Conservation (phyloP, 495 filamentous ascomycete species). For the Thermochaetoides thermophila region DNA sequence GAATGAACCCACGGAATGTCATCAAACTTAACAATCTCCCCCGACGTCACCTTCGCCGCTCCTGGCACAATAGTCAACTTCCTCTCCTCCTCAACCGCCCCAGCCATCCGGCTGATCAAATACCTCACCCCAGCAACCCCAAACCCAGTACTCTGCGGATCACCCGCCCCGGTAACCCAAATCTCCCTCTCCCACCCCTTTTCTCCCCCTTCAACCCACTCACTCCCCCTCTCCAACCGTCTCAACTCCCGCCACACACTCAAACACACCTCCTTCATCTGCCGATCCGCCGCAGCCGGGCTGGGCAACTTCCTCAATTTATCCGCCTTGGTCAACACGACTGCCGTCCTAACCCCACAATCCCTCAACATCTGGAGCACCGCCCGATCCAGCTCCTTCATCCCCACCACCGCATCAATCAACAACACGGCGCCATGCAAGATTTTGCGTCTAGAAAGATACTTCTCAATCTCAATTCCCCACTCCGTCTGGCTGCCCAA, state of each 20-base stretch:
- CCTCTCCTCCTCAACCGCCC: constrained; percentile 18
- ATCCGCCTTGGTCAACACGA: constrained; percentile 79
- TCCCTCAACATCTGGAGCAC: constrained; percentile 50
- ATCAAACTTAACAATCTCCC: constrained; percentile 19
- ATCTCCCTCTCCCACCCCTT: constrained; percentile 33
- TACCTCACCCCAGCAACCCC: constrained; percentile 23
- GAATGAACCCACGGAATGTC: too few relatives aligned
- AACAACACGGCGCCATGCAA: constrained; percentile 72
- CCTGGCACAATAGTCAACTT: constrained; percentile 1
- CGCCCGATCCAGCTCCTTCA: constrained; percentile 56
- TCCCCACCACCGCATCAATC: constrained; percentile 65
- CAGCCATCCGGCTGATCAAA: constrained; percentile 27
- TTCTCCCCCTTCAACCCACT: constrained; percentile 15
- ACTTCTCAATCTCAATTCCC: constrained; percentile 80
- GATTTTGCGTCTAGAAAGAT: constrained; percentile 55
- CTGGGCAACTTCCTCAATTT: constrained; percentile 15
- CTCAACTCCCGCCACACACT: constrained; percentile 23
- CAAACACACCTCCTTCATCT: constrained; percentile 20
- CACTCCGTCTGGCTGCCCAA: constrained; percentile 58
- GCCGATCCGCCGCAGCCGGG: constrained; percentile 3
- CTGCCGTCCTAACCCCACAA: constrained; percentile 51
- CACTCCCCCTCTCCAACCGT: constrained; percentile 17
- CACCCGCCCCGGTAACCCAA: constrained; percentile 33
- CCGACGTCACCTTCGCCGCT: background rate
- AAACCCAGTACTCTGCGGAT: constrained; percentile 10